Base-by-base conservation (phyloP, 352 stramenopile genomes). In the Globisporangium acanthophoron region DNA sequence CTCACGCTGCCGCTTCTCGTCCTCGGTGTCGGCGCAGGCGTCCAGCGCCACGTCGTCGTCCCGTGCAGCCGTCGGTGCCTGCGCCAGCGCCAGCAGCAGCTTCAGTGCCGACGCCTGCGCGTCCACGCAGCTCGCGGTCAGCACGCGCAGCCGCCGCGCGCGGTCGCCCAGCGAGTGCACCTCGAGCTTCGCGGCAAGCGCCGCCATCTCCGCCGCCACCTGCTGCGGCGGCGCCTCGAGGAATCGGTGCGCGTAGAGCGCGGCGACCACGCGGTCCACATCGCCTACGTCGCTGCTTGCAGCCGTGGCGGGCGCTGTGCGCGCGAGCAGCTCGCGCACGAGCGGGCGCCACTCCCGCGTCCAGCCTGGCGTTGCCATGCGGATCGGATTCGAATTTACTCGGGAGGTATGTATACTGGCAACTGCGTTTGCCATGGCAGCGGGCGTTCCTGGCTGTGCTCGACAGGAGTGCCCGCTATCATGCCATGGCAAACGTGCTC, bases 311-410 rank as follows among this genome's bases (percentile, higher is more conserved):
- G 37, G 48, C 21, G n/a, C 43, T 21, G 77, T 52, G 13, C 61
- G 67, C 31, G 45, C 66, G 35, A 67, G 86, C 31, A 90, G 69
- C 52, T 87, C 64, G 57, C 59, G 66, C 33, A 58, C 67, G 24
- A 85, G 77, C 56, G 80, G 77, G 40, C 76, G 75, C 80, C 77
- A 90, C 62, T 88, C 74, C 46, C 58, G 58, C 5, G 80, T 85
- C 80, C 80, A 90, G 47, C 66, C 67, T 1, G 80, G 75, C 39
- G 57, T 62, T 13, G 56, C 59, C 69, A 73, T 73, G 21, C 11
- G 1, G 24, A 3, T 27, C 24, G 24, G 24, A 27, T 27, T 27
- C 24, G 24, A 27, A 27, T 27, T 27, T 27, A 27, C 24, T 27
- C 24, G 24, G 24, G 24, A 27, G 24, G 24, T 27, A 27, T 27